phyloP scores from a whole-genome alignment of 2,329 filamentous ascomycete species.

The Pseudophaeomoniella oleicola region DNA sequence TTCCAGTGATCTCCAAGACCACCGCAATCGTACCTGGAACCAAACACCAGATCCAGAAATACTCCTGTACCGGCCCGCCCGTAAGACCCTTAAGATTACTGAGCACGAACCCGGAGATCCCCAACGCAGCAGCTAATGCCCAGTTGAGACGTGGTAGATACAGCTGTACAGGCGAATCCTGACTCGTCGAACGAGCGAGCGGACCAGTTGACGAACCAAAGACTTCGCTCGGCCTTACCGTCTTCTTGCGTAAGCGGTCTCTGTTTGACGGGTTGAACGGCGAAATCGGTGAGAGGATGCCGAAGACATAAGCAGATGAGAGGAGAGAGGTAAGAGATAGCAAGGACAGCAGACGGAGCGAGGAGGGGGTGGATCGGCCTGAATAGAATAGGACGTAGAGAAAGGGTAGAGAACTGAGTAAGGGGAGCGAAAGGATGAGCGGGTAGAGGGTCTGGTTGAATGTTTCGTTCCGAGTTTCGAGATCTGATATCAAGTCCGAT shows the following conservation, averaged over 20 bases:
- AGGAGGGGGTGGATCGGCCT: not conserved
- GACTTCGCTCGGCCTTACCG: conserved; percentile 1
- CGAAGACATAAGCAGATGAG: conserved; percentile 1
- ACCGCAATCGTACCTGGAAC: conserved; percentile 9
- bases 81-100: conserved; percentile 3
- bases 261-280: too few relatives aligned
- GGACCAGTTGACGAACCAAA: conserved; percentile 1
- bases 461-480: conserved; percentile 6
- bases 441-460: conserved; percentile 9
- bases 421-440: conserved; percentile 10
- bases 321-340: not conserved
- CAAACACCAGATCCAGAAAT: conserved; percentile 11
- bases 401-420: conserved; percentile 9
- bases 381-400: conserved; percentile 7
- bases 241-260: too few relatives aligned
- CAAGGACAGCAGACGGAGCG: not conserved
- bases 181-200: not conserved
- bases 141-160: conserved; percentile 9
- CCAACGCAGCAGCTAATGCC: conserved; percentile 7
- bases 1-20: conserved; percentile 9
- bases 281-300: not conserved
- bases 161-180: conserved; percentile 6
- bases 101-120: conserved; percentile 5
- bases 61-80: conserved; percentile 6
- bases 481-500: conserved; percentile 9